Evolutionary conservation across 2,329 filamentous ascomycete genomes (phyloP).

Genomic region (Pseudomassariella vexata): DNA sequence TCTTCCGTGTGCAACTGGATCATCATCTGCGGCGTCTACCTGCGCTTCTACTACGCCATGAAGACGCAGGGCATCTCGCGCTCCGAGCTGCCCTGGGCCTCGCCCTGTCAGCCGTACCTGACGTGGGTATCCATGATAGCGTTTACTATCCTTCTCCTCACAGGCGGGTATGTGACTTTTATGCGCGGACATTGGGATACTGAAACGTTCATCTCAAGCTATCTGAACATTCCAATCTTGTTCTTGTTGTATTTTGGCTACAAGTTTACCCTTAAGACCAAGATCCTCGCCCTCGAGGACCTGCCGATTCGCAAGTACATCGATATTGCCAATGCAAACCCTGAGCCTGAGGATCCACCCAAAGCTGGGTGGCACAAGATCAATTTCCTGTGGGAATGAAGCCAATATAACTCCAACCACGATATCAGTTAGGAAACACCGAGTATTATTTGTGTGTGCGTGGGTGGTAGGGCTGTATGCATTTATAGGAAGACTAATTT

Average conservation of each 20-base stretch:
- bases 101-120: slow-evolving; percentile 21
- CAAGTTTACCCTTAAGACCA: slow-evolving; percentile 8
- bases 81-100: slow-evolving; percentile 18
- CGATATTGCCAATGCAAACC: slow-evolving; percentile 7
- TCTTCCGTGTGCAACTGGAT: slow-evolving; percentile 18
- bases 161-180: slow-evolving; percentile 22
- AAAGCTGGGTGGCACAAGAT: slow-evolving; percentile 5
- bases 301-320: slow-evolving; percentile 7
- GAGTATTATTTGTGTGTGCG: too few relatives aligned
- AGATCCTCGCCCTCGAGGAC: slow-evolving; percentile 5
- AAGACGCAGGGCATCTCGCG: slow-evolving; percentile 18
- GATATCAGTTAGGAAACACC: too few relatives aligned
- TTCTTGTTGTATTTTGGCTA: slow-evolving; percentile 14
- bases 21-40: slow-evolving; percentile 16
- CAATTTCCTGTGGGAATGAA: slow-evolving; percentile 8
- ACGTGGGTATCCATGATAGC: slow-evolving; percentile 16
- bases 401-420: too few relatives aligned
- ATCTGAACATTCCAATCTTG: slow-evolving; percentile 26
- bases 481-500: too few relatives aligned
- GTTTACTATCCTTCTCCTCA: slow-evolving; percentile 18
- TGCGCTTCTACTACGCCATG: slow-evolving; percentile 16
- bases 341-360: slow-evolving; percentile 5
- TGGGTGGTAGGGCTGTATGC: too few relatives aligned
- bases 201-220: slow-evolving; percentile 25
- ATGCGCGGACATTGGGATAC: slow-evolving; percentile 27